Evolutionary conservation across 2,329 filamentous ascomycete species (phyloP).

Genomic region (Lachnellula occidentalis): DNA sequence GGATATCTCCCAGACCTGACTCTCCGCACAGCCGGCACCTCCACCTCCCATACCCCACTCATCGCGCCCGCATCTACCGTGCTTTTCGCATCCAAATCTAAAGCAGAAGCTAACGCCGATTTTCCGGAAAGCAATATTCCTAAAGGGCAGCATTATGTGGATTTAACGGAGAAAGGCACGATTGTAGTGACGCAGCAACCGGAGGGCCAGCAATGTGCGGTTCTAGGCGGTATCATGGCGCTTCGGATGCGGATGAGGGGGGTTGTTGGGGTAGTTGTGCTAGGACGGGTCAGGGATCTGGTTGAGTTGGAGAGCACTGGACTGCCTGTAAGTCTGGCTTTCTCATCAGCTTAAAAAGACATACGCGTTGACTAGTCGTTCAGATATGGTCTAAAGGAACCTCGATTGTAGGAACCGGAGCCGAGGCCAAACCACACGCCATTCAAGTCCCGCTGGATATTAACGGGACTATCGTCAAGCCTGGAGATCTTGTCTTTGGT

Average conservation of each 20-base stretch:
- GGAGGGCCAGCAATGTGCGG: conserved; percentile 58
- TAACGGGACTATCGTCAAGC: conserved; percentile 38
- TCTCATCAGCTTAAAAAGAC: not conserved
- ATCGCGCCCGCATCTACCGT: conserved; percentile 49
- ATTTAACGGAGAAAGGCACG: conserved; percentile 53
- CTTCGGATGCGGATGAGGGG: conserved; percentile 59
- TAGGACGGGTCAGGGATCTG: conserved; percentile 63
- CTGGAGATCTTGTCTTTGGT: conserved; percentile 64
- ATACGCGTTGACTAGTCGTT: not conserved
- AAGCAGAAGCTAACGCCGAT: conserved; percentile 28
- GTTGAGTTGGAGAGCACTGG: conserved; percentile 49
- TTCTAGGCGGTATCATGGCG: conserved; percentile 74
- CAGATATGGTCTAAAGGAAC: conserved; percentile 52
- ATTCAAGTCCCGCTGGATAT: conserved; percentile 41
- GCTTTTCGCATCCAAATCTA: conserved; percentile 55
- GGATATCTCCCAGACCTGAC: conserved; percentile 59
- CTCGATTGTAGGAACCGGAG: conserved; percentile 53
- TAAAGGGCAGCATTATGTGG: conserved; percentile 60
- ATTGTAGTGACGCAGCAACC: conserved; percentile 65
- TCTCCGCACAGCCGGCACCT: conserved; percentile 26
- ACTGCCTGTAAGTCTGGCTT: conserved; percentile 45
- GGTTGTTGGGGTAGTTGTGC: conserved; percentile 58
- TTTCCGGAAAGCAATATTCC: conserved; percentile 44
- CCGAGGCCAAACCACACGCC: conserved; percentile 51
- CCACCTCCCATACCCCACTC: conserved; percentile 18